Evolutionary conservation across 768 basidiomycete genomes (phyloP).

Genomic region (Melanogaster broomeanus): DNA sequence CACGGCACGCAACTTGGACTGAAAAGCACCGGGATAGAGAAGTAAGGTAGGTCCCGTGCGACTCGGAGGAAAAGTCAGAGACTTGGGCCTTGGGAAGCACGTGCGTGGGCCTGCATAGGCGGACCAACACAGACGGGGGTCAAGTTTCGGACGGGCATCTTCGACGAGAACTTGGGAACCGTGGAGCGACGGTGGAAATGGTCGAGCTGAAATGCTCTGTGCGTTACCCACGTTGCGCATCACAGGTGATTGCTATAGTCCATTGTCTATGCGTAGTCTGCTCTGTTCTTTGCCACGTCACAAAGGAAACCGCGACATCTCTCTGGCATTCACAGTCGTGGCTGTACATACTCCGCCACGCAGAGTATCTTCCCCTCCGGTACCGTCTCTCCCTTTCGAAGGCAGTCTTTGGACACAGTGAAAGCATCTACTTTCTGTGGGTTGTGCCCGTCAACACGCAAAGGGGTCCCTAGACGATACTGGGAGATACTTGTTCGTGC

Average conservation of each 20-base stretch:
- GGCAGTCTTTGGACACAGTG: slow-evolving; percentile 19
- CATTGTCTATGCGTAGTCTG: slow-evolving; percentile 38
- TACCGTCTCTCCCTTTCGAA: slow-evolving; percentile 45
- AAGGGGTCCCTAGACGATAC: slow-evolving; percentile 56
- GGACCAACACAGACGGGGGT: slow-evolving; percentile 21
- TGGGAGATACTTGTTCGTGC: slow-evolving; percentile 49
- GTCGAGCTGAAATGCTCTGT: slow-evolving; percentile 33
- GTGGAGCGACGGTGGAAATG: slow-evolving; percentile 33
- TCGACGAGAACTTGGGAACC: slow-evolving; percentile 10
- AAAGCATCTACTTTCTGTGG: slow-evolving; percentile 30
- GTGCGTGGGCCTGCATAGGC: slow-evolving; percentile 39
- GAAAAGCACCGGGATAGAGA: slow-evolving; percentile 56
- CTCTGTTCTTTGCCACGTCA: slow-evolving; percentile 35
- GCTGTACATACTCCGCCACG: slow-evolving; percentile 11
- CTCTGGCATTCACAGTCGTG: slow-evolving; percentile 40
- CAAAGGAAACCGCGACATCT: slow-evolving; percentile 46
- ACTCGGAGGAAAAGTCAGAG: slow-evolving; percentile 40
- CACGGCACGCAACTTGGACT: slow-evolving; percentile 53
- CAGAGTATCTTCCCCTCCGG: slow-evolving; percentile 47
- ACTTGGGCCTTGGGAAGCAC: slow-evolving; percentile 42
- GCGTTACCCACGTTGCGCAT: slow-evolving; percentile 31
- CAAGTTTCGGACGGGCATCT: slow-evolving; percentile 5
- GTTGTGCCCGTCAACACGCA: slow-evolving; percentile 16
- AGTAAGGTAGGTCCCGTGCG: slow-evolving; percentile 14
- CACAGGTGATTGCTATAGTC: slow-evolving; percentile 4